These are phyloP conservation scores for Pseudogymnoascus sp. DNA, from an alignment of 2,329 filamentous ascomycete genomes.

Conservation along the genomic window DNA sequence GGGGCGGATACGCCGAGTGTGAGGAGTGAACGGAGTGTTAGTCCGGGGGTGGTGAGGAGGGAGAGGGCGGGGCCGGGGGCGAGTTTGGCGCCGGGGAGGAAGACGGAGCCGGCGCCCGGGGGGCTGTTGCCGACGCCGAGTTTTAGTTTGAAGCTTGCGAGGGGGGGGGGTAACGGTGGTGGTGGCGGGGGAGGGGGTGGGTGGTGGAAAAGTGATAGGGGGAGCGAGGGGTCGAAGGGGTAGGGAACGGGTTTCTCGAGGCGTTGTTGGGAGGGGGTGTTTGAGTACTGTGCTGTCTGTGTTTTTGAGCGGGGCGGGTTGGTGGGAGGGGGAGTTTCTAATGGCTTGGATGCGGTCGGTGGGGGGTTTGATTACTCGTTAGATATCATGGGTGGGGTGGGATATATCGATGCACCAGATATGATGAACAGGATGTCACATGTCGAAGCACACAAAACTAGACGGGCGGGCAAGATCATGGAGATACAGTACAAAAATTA, in stretches of 20 bases:
- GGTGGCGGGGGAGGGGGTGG: background rate
- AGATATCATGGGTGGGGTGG: background rate
- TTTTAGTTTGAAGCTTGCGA: background rate
- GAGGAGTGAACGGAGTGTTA: background rate
- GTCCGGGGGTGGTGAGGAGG: background rate
- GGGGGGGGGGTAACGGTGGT: background rate
- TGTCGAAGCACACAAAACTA: background rate
- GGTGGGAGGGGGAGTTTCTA: background rate
- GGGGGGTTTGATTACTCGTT: background rate
- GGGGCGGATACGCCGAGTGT: background rate
- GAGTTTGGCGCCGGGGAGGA: background rate
- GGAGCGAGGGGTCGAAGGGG: background rate
- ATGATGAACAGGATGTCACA: constrained; percentile 5
- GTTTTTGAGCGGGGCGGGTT: background rate
- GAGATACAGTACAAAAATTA: background rate
- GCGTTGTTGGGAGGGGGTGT: background rate
- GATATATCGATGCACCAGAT: background rate
- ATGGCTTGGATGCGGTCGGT: background rate
- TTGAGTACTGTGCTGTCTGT: background rate
- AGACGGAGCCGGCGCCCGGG: background rate
- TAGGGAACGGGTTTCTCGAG: background rate
- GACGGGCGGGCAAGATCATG: background rate
- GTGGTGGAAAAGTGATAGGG: background rate
- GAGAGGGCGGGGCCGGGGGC: background rate
- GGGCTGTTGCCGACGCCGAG: background rate